Base-by-base conservation (phyloP, 306 rosid genomes). In the Mimosa pudica region DNA sequence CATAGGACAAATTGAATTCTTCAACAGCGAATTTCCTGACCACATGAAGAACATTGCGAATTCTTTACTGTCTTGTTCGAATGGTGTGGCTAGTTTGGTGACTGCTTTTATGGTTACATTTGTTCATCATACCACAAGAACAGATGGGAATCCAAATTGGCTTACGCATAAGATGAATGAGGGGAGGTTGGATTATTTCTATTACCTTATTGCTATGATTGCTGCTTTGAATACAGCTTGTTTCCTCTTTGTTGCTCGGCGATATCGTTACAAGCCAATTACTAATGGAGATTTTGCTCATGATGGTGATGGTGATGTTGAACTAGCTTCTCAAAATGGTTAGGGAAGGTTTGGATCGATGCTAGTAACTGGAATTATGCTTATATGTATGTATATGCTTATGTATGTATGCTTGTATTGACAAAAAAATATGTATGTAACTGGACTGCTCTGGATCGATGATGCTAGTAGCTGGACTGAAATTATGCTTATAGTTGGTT, bases 161-260 rank as follows among this genome's bases (percentile, higher is more conserved):
- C 75, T 94, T 72, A 77, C 87, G 0, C 80, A 85, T 67, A 82
- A 94, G 60, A 77, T 94, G 2, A 89, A 92, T 0, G 76, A 57
- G 1, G 97, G 97, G 0, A 89, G 89, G 62, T 1, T 92, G n/a
- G 97, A 94, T 55, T 87, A 86, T 70, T 90, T 88, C 71, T 94
- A 89, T 77, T 94, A 63, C 33, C 70, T 92, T 0, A 2, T 94
- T 6, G 97, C 92, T 0, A 87, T 69, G 49, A 66, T 85, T 3
- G 87, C 87, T 2, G 70, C 69, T 11, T 2, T 87, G 9, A 92
- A 90, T 67, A 32, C 88, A 4, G 2, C 83, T 33, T 86, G 57
- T 78, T 94, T 88, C 60, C 4, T 90, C 0, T 82, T 66, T 11
- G 77, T 80, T 61, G 82, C 97, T 32, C 73, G 41, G 7, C 42